phyloP scores from a whole-genome alignment of 2,329 filamentous ascomycete genomes.

The Xylariaceae sp. region DNA sequence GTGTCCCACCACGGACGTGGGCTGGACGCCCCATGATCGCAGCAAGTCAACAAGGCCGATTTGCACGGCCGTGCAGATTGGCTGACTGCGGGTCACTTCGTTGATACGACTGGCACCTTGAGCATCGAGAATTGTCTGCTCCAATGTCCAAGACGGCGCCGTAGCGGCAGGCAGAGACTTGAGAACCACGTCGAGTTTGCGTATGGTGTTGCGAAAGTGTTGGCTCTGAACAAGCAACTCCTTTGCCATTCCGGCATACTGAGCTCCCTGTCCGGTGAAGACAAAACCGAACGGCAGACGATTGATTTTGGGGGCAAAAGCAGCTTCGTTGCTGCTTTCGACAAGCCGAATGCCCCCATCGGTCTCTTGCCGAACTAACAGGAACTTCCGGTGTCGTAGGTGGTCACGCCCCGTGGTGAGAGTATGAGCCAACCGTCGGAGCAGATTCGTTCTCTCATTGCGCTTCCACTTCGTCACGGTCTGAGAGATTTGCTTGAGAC shows the following conservation, averaged over 20 bases:
- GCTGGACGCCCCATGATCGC: constrained; percentile 32
- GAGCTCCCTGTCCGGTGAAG: constrained; percentile 33
- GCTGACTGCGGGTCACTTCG: background rate
- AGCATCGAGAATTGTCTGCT: background rate
- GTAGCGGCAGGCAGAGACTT: background rate
- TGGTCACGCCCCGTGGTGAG: no score
- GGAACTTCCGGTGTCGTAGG: no score
- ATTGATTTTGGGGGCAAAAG: constrained; percentile 8
- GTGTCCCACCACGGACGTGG: constrained; percentile 34
- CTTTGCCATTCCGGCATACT: constrained; percentile 27
- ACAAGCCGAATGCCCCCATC: no score
- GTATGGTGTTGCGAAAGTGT: background rate
- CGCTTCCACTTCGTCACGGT: no score
- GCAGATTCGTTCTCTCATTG: no score
- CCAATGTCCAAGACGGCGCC: background rate
- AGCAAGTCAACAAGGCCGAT: constrained; percentile 37
- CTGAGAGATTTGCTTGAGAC: no score
- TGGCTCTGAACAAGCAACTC: background rate
- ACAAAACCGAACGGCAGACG: constrained; percentile 11
- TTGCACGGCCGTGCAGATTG: constrained; percentile 40
- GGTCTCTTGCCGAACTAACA: no score
- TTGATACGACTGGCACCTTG: background rate
- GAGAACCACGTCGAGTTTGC: background rate
- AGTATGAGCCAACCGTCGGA: no score
- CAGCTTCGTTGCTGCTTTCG: background rate